Base-by-base conservation (phyloP, 129 eudicot species). In the Artemisia argyi region DNA sequence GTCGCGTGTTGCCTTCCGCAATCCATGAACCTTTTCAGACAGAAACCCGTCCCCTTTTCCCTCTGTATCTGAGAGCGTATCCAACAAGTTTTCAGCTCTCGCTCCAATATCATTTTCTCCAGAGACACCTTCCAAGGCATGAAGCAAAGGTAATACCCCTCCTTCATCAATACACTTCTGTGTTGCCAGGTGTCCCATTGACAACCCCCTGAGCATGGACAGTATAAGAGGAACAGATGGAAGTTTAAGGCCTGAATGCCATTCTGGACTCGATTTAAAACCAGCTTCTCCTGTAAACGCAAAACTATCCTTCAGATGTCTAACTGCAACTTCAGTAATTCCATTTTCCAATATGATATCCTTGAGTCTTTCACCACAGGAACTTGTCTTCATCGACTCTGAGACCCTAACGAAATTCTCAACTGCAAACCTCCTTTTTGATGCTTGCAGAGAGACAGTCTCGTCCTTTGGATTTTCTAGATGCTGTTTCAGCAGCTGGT, bases 21-120 rank as follows among this genome's bases (percentile, higher is more conserved):
- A 79, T 52, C 80, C 88, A 49, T 59, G 68, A 61, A 95, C 85
- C 66, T 86, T 88, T 65, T 86, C 94, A 49, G 85, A 91, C 18
- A 95, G 81, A 62, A 86, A 95, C 10, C 99, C 94, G 44, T 86
- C 95, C 61, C 96, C 97, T 66, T 83, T 87, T 65, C 92, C 95
- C 66, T 94, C 99, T 74, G 83, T 88, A 61, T 88, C 97, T 14
- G 97, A 86, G 22, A 95, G 96, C 16, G 96, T 95, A 52, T 95
- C 97, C 80, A 95, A 79, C 74, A 95, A 86, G 82, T 95, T 95
- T 72, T 95, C 99, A 79, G 99, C 99, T 78, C 91, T 88, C 1
- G 94, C 97, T 48, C 99, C 99, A 32, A 95, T 91, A 75, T 95
- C 99, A 64, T 90, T 95, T 85, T 95, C 99, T 73, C 99, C 99